Evolutionary conservation across 257 asterid genomes (phyloP).

Genomic region (Verbascum thapsus): DNA sequence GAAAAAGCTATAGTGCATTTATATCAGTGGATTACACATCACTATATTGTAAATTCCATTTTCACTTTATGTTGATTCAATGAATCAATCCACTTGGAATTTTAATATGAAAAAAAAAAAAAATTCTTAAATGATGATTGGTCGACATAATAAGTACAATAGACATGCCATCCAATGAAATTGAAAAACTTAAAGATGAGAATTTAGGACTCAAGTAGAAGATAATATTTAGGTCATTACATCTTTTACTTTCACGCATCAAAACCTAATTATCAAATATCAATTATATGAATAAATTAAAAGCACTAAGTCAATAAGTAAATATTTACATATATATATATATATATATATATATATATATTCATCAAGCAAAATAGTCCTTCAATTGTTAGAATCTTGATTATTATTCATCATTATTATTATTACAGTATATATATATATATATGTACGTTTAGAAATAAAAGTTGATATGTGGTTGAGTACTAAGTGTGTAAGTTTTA

Average conservation of each 20-base stretch:
- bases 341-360: too few relatives aligned
- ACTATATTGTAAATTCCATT: neutral
- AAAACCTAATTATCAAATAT: neutral
- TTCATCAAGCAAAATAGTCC: neutral
- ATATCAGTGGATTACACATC: too few relatives aligned
- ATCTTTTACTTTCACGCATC: neutral
- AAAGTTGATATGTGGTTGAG: too few relatives aligned
- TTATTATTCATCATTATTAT: neutral
- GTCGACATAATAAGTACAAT: constrained; percentile 15
- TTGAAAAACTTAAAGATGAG: neutral
- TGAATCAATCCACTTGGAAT: constrained; percentile 26
- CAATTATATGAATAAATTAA: neutral
- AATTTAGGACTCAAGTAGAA: constrained; percentile 3
- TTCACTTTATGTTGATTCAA: constrained; percentile 12
- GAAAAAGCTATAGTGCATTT: too few relatives aligned
- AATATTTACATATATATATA: too few relatives aligned
- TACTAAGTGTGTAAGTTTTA: too few relatives aligned
- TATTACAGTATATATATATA: neutral
- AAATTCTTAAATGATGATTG: constrained; percentile 5
- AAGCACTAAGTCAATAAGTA: neutral
- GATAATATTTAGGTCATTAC: neutral
- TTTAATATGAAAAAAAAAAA: neutral
- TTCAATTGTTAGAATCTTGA: neutral
- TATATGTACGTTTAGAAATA: too few relatives aligned
- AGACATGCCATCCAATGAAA: constrained; percentile 1